Conservation (phyloP, 768 basidiomycete species). For the Paxillus rubicundulus region DNA sequence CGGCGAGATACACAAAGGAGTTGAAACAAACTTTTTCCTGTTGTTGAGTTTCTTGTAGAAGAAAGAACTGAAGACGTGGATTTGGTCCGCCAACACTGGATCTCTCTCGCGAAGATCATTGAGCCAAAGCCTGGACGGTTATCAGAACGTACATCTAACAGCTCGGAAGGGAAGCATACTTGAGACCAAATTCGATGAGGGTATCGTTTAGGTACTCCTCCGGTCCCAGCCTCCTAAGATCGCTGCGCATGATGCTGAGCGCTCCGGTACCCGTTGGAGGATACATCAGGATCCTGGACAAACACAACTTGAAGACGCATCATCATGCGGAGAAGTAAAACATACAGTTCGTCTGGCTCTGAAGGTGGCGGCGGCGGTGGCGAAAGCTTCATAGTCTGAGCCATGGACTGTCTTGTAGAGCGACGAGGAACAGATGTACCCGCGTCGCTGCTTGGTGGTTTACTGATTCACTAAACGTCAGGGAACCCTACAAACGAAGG, state of each 20-base stretch:
- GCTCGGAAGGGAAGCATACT: conserved; percentile 48
- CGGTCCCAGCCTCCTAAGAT: conserved; percentile 68
- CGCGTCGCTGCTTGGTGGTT: conserved; percentile 7
- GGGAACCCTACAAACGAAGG: not conserved
- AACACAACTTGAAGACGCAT: conserved; percentile 2
- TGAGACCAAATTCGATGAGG: conserved; percentile 92
- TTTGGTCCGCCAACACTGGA: conserved; percentile 63
- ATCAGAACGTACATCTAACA: not conserved
- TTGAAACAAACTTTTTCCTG: conserved; percentile 48
- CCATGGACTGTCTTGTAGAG: conserved; percentile 35
- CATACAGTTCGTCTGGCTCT: conserved; percentile 69
- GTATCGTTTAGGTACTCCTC: conserved; percentile 95
- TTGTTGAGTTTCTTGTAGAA: conserved; percentile 92
- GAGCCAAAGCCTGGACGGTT: conserved; percentile 61
- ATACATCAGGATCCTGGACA: conserved; percentile 67
- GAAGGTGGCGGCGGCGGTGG: conserved; percentile 21
- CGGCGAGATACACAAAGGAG: not conserved
- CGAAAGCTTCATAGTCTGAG: conserved; percentile 14
- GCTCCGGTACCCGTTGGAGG: conserved; percentile 69
- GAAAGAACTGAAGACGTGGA: conserved; percentile 95
- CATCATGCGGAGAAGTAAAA: not conserved
- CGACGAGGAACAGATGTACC: conserved; percentile 24
- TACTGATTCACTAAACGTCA: conserved; percentile 10
- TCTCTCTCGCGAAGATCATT: conserved; percentile 50
- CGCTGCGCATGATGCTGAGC: conserved; percentile 79